Percentiles rank a stretch among this genome's conserved stretches.
These are phyloP conservation scores for Clitopilus passeckerianus DNA, from an alignment of 768 basidiomycete species.

Conservation along the genomic window DNA sequence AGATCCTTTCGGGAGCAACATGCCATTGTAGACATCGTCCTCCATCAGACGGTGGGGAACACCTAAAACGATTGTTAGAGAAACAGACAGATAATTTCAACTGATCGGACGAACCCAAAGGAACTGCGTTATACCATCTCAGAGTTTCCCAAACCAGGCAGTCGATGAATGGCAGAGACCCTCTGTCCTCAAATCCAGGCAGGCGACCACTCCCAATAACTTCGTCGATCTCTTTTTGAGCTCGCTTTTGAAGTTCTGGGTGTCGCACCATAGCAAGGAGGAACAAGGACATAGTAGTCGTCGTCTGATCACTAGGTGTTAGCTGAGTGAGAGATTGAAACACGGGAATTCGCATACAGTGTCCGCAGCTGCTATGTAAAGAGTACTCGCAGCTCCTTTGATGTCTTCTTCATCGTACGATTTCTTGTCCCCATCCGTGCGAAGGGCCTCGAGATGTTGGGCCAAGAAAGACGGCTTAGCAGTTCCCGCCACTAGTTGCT, in stretches of 20 bases:
- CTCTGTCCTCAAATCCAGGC: conserved; percentile 11
- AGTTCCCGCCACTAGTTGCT: conserved; percentile 19
- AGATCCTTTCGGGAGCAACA: conserved; percentile 10
- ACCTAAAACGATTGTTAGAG: conserved; percentile 1
- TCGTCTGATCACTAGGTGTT: conserved; percentile 4
- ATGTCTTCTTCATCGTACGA: conserved; percentile 12
- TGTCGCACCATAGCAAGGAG: conserved; percentile 13
- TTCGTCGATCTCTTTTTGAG: conserved; percentile 13
- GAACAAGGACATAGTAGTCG: conserved; percentile 11
- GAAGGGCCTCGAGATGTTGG: conserved; percentile 3
- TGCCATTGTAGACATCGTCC: conserved; percentile 12
- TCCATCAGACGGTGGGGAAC: conserved; percentile 13
- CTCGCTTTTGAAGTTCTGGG: conserved; percentile 9
- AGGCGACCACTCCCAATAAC: conserved; percentile 11
- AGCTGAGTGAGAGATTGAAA: background rate
- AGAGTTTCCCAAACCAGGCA: conserved; percentile 14
- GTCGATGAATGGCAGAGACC: conserved; percentile 11
- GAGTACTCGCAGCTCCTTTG: conserved; percentile 19
- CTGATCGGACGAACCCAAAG: conserved; percentile 6
- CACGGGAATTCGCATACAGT: conserved; percentile 4
- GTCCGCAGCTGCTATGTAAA: conserved; percentile 29
- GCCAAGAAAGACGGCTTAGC: conserved; percentile 12
- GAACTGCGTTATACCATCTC: conserved; percentile 13
- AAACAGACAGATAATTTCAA: background rate
- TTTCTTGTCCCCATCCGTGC: background rate